Conservation (phyloP, 192 early-diverging fungal genomes). For the Spizellomyces punctatus region DNA sequence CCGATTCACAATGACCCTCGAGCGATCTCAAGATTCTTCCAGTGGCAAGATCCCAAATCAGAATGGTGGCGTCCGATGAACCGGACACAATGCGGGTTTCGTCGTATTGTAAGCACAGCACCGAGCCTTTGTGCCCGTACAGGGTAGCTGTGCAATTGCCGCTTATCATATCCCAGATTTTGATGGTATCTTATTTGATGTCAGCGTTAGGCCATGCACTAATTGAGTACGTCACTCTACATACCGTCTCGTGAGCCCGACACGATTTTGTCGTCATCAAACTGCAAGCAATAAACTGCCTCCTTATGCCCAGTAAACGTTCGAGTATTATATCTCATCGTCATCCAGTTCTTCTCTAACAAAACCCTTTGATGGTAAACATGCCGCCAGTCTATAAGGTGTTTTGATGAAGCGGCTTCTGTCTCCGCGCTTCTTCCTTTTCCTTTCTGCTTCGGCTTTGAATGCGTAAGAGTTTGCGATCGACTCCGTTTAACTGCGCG, state of each 20-base stretch:
- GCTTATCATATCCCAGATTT: slow-evolving; percentile 76
- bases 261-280: slow-evolving; percentile 71
- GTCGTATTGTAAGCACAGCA: slow-evolving; percentile 86
- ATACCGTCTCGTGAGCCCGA: slow-evolving; percentile 70
- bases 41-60: slow-evolving; percentile 72
- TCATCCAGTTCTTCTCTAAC: slow-evolving; percentile 75
- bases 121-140: slow-evolving; percentile 72
- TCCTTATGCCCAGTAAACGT: slow-evolving; percentile 76
- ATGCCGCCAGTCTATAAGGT: slow-evolving; percentile 71
- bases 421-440: too few relatives aligned
- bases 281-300: slow-evolving; percentile 84
- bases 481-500: neutral
- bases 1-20: slow-evolving; percentile 44
- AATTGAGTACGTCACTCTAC: neutral
- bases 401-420: neutral
- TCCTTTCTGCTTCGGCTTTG: too few relatives aligned
- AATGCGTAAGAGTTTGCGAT: neutral
- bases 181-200: slow-evolving; percentile 43
- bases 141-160: slow-evolving; percentile 60
- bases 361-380: slow-evolving; percentile 67
- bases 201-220: neutral
- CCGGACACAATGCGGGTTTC: slow-evolving; percentile 68
- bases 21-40: slow-evolving; percentile 44
- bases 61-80: slow-evolving; percentile 81
- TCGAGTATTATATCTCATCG: slow-evolving; percentile 58